phyloP scores from a whole-genome alignment of 2,329 filamentous ascomycete genomes.

The Apiospora malaysiana region DNA sequence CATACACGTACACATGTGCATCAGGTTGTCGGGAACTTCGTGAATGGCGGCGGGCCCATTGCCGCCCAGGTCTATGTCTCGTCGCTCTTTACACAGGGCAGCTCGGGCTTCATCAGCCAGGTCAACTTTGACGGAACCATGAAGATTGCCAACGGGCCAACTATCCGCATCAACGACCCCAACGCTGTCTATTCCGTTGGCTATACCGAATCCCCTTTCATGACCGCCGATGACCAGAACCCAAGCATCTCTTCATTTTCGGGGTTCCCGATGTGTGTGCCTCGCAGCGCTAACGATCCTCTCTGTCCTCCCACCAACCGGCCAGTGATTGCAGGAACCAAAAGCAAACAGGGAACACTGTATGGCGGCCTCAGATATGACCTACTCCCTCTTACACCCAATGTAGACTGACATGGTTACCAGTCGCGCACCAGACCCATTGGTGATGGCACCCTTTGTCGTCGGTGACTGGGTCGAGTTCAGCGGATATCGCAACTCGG shows the following conservation, averaged over 20 bases:
- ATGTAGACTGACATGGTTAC: background rate
- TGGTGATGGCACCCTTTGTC: constrained; percentile 47
- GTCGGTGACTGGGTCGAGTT: constrained; percentile 49
- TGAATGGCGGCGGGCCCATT: constrained; percentile 40
- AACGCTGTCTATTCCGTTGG: constrained; percentile 47
- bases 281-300: constrained; percentile 42
- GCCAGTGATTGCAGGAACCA: constrained; percentile 28
- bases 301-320: constrained; percentile 46
- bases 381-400: background rate
- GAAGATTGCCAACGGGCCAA: constrained; percentile 44
- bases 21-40: constrained; percentile 45
- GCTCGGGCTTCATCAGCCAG: constrained; percentile 42
- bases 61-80: constrained; percentile 46
- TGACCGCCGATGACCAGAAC: constrained; percentile 52
- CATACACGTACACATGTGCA: background rate
- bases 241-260: constrained; percentile 52
- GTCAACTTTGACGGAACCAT: constrained; percentile 43
- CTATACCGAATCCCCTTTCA: constrained; percentile 43
- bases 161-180: constrained; percentile 48
- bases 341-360: constrained; percentile 28
- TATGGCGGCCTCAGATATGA: constrained; percentile 14
- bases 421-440: constrained; percentile 42
- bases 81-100: constrained; percentile 43
- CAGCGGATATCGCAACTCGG: constrained; percentile 40
- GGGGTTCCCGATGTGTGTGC: constrained; percentile 58